Percentiles rank a stretch among this genome's conserved stretches.
These are phyloP conservation scores for Pleurotus pulmonarius DNA, from an alignment of 768 basidiomycete species.

Conservation along the genomic window DNA sequence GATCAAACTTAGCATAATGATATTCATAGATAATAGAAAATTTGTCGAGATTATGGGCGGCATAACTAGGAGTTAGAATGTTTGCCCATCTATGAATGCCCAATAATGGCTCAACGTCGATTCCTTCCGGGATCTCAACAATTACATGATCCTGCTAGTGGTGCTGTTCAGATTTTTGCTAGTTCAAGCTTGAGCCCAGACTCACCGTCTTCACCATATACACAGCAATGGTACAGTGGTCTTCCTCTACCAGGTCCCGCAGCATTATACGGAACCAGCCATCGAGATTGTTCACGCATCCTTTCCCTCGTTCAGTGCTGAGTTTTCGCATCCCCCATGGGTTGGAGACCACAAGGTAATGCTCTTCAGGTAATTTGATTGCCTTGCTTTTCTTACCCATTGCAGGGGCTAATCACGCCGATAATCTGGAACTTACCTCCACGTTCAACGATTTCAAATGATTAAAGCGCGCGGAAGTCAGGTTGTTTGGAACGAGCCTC, in stretches of 20 bases:
- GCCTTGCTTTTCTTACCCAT: constrained; percentile 1
- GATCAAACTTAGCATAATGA: neutral
- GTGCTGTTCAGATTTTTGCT: neutral
- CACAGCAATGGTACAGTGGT: neutral
- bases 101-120: neutral
- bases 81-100: neutral
- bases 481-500: too few relatives aligned
- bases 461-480: too few relatives aligned
- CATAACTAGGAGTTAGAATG: neutral
- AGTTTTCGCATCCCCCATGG: neutral
- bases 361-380: neutral
- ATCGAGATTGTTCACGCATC: constrained; percentile 1
- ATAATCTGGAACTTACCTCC: too few relatives aligned
- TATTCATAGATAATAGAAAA: constrained; percentile 5
- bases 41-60: neutral
- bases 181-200: neutral
- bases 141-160: constrained; percentile 2
- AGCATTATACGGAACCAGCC: constrained; percentile 6
- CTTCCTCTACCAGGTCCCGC: neutral
- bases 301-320: neutral
- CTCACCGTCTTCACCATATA: constrained; percentile 2
- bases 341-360: neutral
- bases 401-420: neutral
- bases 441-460: too few relatives aligned
- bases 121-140: neutral